A percentile compares a stretch with the other conserved stretches of the same genome.
phyloP scores from a whole-genome alignment of 139 green algal genomes.

The Chlamydomonas incerta region DNA sequence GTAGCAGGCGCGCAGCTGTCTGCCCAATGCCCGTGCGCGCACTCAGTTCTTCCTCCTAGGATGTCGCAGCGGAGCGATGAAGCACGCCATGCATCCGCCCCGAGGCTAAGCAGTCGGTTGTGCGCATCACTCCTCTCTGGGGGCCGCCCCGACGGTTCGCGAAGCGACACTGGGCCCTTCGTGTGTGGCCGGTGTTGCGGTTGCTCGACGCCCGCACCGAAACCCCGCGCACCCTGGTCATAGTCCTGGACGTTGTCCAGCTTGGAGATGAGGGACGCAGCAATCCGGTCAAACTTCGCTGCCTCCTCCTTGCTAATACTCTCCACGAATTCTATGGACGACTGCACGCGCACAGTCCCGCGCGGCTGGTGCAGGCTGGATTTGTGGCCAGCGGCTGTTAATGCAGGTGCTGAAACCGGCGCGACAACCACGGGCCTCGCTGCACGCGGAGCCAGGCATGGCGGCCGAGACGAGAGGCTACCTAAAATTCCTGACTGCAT shows the following conservation, averaged over 20 bases:
- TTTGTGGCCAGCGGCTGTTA: neutral
- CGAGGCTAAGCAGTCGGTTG: too few relatives aligned
- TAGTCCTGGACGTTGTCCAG: constrained; percentile 42
- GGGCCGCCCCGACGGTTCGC: neutral
- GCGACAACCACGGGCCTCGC: neutral
- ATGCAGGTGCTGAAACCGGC: neutral
- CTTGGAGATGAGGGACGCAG: constrained; percentile 54
- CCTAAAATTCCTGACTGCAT: neutral
- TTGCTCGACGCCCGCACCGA: too few relatives aligned
- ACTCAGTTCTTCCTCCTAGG: too few relatives aligned
- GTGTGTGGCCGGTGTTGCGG: too few relatives aligned
- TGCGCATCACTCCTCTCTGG: too few relatives aligned
- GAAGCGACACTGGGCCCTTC: neutral
- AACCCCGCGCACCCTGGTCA: neutral
- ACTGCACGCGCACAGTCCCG: neutral
- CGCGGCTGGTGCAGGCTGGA: neutral
- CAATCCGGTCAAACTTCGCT: constrained; percentile 58
- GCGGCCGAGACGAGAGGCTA: neutral
- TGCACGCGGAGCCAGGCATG: neutral
- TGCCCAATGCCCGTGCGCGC: too few relatives aligned
- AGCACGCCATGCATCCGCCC: too few relatives aligned
- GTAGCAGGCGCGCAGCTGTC: too few relatives aligned
- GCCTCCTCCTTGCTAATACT: constrained; percentile 46
- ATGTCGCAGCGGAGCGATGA: too few relatives aligned
- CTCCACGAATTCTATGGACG: constrained; percentile 42